Evolutionary conservation across 192 early-diverging fungal species (phyloP), one percentile per base, ranked within the genome.

Genomic region (Chytriomyces confervae): DNA sequence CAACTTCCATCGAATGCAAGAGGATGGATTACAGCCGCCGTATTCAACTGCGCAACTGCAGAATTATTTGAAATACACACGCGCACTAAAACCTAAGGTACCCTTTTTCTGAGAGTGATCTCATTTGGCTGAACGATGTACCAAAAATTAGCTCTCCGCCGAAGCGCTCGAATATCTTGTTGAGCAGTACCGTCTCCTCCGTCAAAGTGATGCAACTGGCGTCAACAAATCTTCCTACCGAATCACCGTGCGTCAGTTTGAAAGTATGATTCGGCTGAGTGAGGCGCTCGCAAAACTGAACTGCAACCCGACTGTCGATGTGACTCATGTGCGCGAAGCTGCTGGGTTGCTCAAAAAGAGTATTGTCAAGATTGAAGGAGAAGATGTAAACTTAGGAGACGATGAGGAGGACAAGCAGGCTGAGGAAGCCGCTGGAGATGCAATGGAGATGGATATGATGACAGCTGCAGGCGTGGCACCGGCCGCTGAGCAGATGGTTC

Each of bases 231-330:
- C 84, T 9, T 94, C 95, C 0, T 96, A 95, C 79, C 90, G 96
- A 45, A 98, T 98, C 76, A 99, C 97, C 1, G 97, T 99, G 36
- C 91, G 96, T 61, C 97, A 99, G 84, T 85, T 99, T 18, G 97
- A 98, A 86, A 94, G 92, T 80, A 94, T 98, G 88, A 94, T 99
- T 69, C 94, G 96, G 60, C 86, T 99, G 43, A 95, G 94, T 29
- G 97, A 99, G 85, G 97, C 96, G 0, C 85, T 99, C 75, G 96
- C 97, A 3, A 92, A 96, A 72, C 91, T 94, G 43, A 89, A 96
- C 78, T 94, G 91, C 72, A 78, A 82, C n/a, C 53, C 7, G 45
- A 50, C 74, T 75, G 92, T 98, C 47, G 90, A 84, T 0, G 82
- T 89, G 11, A 84, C 80, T 1, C 93, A 94, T 81, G 95, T 96